A percentile compares a stretch with the other conserved stretches of the same genome.
phyloP scores from a whole-genome alignment of 441 rosid genomes.

The Isatis lusitanica region DNA sequence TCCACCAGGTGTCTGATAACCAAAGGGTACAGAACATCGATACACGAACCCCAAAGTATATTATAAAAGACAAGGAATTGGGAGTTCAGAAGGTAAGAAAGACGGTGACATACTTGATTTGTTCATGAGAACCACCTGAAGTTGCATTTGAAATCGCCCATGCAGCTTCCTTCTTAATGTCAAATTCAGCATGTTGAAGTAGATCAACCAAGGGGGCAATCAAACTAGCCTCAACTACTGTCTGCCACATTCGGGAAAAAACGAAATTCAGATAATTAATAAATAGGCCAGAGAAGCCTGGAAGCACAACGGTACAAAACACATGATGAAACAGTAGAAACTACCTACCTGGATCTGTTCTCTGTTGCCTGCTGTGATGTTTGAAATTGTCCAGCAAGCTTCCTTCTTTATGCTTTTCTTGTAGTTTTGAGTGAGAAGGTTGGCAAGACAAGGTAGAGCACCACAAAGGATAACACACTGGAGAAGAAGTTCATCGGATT shows the following conservation, averaged over 20 bases:
- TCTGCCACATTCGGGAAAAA: conserved; percentile 37
- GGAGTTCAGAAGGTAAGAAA: background rate
- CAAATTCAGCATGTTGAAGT: conserved; percentile 88
- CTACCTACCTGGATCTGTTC: conserved; percentile 78
- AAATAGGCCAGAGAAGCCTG: conserved; percentile 1
- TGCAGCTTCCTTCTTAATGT: conserved; percentile 90
- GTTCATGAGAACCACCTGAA: conserved; percentile 86
- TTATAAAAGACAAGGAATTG: background rate
- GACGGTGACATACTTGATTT: conserved; percentile 62
- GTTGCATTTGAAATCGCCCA: conserved; percentile 91
- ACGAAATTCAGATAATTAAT: background rate
- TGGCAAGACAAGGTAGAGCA: conserved; percentile 71
- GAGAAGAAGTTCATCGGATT: conserved; percentile 6
- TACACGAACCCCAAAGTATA: background rate
- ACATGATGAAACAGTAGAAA: background rate
- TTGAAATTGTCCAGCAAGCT: conserved; percentile 97
- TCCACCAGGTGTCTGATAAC: conserved; percentile 58
- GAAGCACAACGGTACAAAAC: background rate
- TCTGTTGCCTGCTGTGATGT: conserved; percentile 88
- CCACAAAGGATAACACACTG: conserved; percentile 72
- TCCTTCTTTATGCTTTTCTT: conserved; percentile 92
- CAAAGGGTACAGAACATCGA: background rate
- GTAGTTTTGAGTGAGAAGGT: conserved; percentile 61
- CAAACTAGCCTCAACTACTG: conserved; percentile 67
- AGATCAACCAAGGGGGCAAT: conserved; percentile 62